Evolutionary conservation across 108 stramenopile species (phyloP).

Genomic region (Pseudonitzschia multiseries): DNA sequence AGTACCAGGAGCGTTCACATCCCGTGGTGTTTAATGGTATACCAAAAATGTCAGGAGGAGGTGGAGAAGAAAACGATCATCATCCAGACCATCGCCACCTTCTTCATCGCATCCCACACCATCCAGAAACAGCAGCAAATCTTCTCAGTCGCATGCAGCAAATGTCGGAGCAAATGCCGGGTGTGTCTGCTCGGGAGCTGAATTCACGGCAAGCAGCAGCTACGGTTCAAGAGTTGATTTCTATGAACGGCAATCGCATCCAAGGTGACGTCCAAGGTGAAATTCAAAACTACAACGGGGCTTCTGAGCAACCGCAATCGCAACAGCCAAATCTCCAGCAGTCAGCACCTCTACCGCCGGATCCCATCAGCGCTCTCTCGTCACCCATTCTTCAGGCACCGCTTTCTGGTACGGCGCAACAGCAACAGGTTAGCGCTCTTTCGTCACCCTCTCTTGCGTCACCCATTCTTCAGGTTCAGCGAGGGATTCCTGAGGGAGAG

Average conservation of each 20-base stretch:
- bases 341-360: not conserved
- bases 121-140: not conserved
- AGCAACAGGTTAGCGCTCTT: no score
- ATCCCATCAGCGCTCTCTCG: not conserved
- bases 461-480: not conserved
- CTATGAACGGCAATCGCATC: conserved; percentile 12
- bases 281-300: conserved; percentile 1
- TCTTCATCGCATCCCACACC: not conserved
- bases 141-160: conserved; percentile 8
- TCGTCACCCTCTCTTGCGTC: not conserved
- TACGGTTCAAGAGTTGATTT: conserved; percentile 13
- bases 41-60: not conserved
- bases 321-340: not conserved
- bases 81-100: conserved; percentile 11
- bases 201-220: conserved; percentile 1
- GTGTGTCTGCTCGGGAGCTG: conserved; percentile 1
- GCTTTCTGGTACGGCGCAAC: no score
- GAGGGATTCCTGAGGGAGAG: not conserved
- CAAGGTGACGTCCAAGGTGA: conserved; percentile 5
- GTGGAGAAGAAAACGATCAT: conserved; percentile 19
- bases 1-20: not conserved
- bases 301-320: not conserved
- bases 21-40: conserved; percentile 14
- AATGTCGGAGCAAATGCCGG: no score
- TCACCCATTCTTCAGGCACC: not conserved